Conservation (phyloP, 164 flowering plant genomes). For the Nymphaea thermarum region DNA sequence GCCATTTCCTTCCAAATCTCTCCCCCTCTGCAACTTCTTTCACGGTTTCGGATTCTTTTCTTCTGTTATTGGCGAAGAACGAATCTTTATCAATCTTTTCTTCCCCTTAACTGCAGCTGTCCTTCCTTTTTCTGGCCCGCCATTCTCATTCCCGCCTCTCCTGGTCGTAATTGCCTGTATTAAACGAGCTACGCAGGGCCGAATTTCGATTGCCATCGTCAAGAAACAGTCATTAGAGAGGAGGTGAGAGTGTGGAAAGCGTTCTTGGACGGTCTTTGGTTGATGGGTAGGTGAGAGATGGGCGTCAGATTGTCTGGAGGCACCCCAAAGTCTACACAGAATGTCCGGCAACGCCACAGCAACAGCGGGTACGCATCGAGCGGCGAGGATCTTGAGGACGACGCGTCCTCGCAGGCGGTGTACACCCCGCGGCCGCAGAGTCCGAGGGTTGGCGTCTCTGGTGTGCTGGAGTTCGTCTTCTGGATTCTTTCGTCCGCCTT, state of each 20-base stretch:
- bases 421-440: neutral
- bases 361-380: conserved; percentile 3
- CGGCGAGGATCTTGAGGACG: conserved; percentile 7
- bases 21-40: neutral
- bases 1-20: neutral
- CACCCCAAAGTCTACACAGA: neutral
- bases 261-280: neutral
- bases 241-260: neutral
- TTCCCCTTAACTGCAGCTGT: neutral
- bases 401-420: neutral
- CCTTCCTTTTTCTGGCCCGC: neutral
- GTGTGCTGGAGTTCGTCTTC: conserved; percentile 45
- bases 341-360: neutral
- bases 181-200: neutral
- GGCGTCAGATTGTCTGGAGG: neutral
- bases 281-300: neutral
- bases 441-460: neutral
- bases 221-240: neutral
- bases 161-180: neutral
- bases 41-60: neutral
- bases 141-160: neutral
- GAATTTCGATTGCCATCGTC: neutral
- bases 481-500: conserved; percentile 81
- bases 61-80: neutral
- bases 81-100: neutral